A percentile compares a stretch with the other conserved stretches of the same genome.
Evolutionary conservation across 306 rosid genomes (phyloP).

Genomic region (Medicago lupulina): DNA sequence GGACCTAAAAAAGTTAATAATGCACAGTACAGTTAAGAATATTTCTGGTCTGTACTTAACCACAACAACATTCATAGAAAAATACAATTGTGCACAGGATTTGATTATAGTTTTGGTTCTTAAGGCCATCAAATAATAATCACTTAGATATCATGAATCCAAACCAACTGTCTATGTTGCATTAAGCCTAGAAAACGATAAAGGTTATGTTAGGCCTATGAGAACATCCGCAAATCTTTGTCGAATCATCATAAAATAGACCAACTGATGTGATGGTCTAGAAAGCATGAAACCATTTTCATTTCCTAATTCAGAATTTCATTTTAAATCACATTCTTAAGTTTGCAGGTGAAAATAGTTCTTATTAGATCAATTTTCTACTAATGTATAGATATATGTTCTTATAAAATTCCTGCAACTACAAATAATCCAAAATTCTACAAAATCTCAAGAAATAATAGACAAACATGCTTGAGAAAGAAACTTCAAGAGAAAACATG

Average conservation of each 20-base stretch:
- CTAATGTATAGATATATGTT: not conserved
- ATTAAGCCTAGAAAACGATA: not conserved
- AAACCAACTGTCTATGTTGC: not conserved
- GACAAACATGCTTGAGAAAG: conserved; percentile 27
- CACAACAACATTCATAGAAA: not conserved
- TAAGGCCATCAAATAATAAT: not conserved
- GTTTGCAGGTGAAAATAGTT: not conserved
- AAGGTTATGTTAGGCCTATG: not conserved
- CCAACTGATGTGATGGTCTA: not conserved
- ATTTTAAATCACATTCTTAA: conserved; percentile 8
- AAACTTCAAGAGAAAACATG: conserved; percentile 19
- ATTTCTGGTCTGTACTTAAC: not conserved
- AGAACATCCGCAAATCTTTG: not conserved
- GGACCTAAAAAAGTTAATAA: not conserved
- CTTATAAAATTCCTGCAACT: not conserved
- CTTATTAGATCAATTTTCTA: conserved; percentile 1
- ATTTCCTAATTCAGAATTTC: not conserved
- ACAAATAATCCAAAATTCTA: conserved; percentile 1
- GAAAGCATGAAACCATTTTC: not conserved
- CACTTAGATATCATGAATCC: conserved; percentile 10
- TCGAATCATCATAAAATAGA: not conserved
- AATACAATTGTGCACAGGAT: not conserved
- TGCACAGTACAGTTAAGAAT: not conserved
- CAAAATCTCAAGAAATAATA: not conserved
- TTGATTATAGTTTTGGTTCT: not conserved